Evolutionary conservation across 2,329 filamentous ascomycete genomes (phyloP).

Genomic region (Neonectria hederae): DNA sequence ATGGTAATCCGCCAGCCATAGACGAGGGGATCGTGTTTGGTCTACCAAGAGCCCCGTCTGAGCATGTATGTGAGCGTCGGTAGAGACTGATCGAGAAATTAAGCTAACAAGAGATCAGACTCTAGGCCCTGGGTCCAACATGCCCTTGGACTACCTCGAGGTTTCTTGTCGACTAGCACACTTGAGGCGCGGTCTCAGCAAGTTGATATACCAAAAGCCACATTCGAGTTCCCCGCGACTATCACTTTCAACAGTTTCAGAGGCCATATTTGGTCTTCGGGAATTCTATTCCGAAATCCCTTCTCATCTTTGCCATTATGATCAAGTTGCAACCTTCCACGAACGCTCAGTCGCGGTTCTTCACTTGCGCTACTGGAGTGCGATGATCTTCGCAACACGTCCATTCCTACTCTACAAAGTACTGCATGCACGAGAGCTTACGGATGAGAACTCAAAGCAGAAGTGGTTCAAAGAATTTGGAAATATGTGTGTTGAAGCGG

Average conservation of each 20-base stretch:
- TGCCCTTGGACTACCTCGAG: slow-evolving; percentile 15
- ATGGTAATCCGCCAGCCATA: slow-evolving; percentile 16
- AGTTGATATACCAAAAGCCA: slow-evolving; percentile 13
- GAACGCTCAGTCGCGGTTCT: slow-evolving; percentile 18
- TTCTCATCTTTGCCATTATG: slow-evolving; percentile 3
- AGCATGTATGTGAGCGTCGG: not conserved
- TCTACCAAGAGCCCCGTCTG: slow-evolving; percentile 5
- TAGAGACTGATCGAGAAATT: accelerated
- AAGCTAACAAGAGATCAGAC: not conserved
- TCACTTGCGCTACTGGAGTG: slow-evolving; percentile 25
- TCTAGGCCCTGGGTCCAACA: slow-evolving; percentile 8
- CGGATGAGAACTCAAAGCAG: slow-evolving; percentile 1
- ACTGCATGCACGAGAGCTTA: not conserved
- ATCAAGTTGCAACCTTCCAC: slow-evolving; percentile 14
- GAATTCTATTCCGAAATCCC: slow-evolving; percentile 6
- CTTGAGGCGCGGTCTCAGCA: not conserved
- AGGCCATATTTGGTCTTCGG: not conserved
- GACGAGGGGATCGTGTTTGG: not conserved
- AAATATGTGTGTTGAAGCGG: slow-evolving; percentile 8
- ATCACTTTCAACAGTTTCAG: slow-evolving; percentile 4
- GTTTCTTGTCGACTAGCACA: slow-evolving; percentile 9
- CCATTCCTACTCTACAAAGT: slow-evolving; percentile 18
- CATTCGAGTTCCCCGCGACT: not conserved
- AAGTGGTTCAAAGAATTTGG: slow-evolving; percentile 14
- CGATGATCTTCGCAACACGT: slow-evolving; percentile 15